Percentiles rank a stretch among this genome's conserved stretches.
These are phyloP conservation scores for Boletellus sp. DNA, from an alignment of 768 basidiomycete species.

Conservation along the genomic window DNA sequence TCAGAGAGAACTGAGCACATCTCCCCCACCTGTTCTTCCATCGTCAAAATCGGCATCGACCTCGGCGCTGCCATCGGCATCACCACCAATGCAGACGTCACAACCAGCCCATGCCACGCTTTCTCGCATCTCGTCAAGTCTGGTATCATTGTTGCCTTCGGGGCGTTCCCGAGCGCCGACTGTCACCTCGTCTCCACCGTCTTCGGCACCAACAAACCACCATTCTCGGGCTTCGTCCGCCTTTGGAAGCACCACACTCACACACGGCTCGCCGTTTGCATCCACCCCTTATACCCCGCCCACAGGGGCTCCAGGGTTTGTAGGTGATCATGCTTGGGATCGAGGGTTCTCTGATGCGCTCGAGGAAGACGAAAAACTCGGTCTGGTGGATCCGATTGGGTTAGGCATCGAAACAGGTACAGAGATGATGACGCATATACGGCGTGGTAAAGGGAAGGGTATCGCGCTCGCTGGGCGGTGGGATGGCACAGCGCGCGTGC, in stretches of 20 bases:
- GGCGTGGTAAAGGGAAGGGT: constrained; percentile 36
- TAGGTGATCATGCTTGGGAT: constrained; percentile 65
- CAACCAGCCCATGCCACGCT: constrained; percentile 36
- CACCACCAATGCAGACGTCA: not conserved
- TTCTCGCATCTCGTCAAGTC: constrained; percentile 45
- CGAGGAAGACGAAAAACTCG: constrained; percentile 36
- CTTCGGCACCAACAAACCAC: constrained; percentile 10
- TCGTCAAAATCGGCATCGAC: not conserved
- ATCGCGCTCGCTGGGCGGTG: constrained; percentile 54
- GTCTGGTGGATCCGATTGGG: constrained; percentile 37
- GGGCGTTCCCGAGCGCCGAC: constrained; percentile 8
- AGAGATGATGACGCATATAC: constrained; percentile 16
- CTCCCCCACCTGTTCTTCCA: constrained; percentile 4
- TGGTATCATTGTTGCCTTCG: constrained; percentile 46
- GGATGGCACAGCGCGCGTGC: constrained; percentile 49
- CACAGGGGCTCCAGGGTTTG: constrained; percentile 75
- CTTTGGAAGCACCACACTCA: constrained; percentile 17
- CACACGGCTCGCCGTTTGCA: constrained; percentile 52
- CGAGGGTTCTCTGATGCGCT: constrained; percentile 54
- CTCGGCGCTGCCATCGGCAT: not conserved
- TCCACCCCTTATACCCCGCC: constrained; percentile 44
- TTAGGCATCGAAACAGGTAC: constrained; percentile 43
- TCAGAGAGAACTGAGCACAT: constrained; percentile 11
- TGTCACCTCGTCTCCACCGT: constrained; percentile 3
- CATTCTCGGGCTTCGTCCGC: constrained; percentile 15